Conservation (phyloP, 2,329 filamentous ascomycete genomes). For the Alternaria dauci region DNA sequence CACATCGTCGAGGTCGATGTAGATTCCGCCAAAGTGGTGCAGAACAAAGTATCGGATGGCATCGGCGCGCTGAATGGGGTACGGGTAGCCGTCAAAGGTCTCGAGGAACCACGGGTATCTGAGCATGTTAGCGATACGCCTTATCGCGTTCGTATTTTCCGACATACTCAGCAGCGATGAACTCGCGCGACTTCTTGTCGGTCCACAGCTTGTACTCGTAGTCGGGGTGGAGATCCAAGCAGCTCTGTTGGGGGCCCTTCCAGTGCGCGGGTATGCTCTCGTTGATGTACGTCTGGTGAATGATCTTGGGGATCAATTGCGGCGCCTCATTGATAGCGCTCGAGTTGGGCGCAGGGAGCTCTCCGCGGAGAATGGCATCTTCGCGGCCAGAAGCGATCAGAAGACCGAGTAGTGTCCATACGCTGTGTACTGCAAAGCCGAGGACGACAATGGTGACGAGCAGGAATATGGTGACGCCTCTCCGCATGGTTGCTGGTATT, state of each 20-base stretch:
- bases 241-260: constrained; percentile 71
- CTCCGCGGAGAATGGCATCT: constrained; percentile 71
- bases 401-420: constrained; percentile 75
- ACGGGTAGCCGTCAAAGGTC: constrained; percentile 77
- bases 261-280: constrained; percentile 73
- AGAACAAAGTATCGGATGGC: constrained; percentile 82
- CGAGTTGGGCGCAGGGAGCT: constrained; percentile 71
- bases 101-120: constrained; percentile 78
- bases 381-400: constrained; percentile 72
- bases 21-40: constrained; percentile 79
- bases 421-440: constrained; percentile 69
- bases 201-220: constrained; percentile 87
- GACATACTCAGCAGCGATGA: constrained; percentile 68
- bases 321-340: constrained; percentile 64
- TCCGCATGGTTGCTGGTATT: constrained; percentile 61
- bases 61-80: constrained; percentile 80
- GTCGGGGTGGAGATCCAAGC: constrained; percentile 71
- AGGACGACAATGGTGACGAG: constrained; percentile 71
- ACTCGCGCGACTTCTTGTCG: constrained; percentile 71
- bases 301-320: constrained; percentile 76
- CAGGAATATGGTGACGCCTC: constrained; percentile 69
- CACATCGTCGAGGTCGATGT: constrained; percentile 80
- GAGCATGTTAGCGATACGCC: constrained; percentile 18
- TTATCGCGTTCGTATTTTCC: background rate
- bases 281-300: constrained; percentile 80